phyloP scores from a whole-genome alignment of 371 early-diverging fungal species.

The Encephalitozoon intestinalis region DNA sequence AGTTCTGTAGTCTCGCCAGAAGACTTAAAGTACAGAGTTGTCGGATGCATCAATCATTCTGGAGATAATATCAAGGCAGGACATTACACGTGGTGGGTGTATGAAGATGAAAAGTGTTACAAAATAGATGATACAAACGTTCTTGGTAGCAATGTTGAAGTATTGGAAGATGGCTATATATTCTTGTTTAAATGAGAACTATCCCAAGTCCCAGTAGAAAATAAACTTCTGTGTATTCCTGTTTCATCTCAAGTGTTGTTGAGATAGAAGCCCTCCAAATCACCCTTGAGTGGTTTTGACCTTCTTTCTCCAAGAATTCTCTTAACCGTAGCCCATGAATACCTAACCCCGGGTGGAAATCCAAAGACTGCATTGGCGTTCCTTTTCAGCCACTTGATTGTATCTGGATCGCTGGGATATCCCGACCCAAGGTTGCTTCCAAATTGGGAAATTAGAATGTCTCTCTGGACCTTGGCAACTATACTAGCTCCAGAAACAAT shows the following conservation, averaged over 20 bases:
- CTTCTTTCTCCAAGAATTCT: conserved; percentile 60
- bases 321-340: conserved; percentile 83
- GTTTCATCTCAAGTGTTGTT: background rate
- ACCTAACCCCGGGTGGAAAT: conserved; percentile 77
- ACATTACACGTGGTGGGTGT: conserved; percentile 49
- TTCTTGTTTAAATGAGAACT: conserved; percentile 8
- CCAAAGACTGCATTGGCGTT: conserved; percentile 78
- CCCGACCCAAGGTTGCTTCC: conserved; percentile 75
- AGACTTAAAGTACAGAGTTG: conserved; percentile 1
- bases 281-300: background rate
- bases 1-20: too few relatives aligned
- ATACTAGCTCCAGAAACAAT: conserved; percentile 96
- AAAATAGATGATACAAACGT: conserved; percentile 17
- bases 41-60: conserved; percentile 28
- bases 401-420: conserved; percentile 87
- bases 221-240: background rate
- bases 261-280: conserved; percentile 10
- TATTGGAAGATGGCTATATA: conserved; percentile 18
- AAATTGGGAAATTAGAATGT: conserved; percentile 63
- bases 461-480: conserved; percentile 88
- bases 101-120: background rate
- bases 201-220: background rate
- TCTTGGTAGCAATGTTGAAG: background rate
- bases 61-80: conserved; percentile 28
- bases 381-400: conserved; percentile 71